phyloP scores from a whole-genome alignment of 2,329 filamentous ascomycete genomes.

The Raffaelea albimanens region DNA sequence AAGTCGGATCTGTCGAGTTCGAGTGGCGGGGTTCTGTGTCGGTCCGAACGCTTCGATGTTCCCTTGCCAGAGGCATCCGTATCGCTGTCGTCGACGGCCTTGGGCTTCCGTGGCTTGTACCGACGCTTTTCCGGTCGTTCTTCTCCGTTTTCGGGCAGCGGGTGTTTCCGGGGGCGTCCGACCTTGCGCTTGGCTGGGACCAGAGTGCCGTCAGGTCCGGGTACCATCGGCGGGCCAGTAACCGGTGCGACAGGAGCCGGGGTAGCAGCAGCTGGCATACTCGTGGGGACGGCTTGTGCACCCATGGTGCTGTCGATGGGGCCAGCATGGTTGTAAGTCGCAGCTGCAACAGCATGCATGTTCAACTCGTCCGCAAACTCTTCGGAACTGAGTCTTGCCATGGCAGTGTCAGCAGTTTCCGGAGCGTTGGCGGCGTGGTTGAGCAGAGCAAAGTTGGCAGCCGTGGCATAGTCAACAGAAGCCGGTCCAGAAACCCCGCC shows the following conservation, averaged over 20 bases:
- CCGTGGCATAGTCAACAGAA: too few species aligned
- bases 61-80: conserved; percentile 14
- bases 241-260: too few species aligned
- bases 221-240: too few species aligned
- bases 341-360: not conserved
- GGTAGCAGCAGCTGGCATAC: too few species aligned
- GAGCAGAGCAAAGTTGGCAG: too few species aligned
- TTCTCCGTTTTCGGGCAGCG: conserved; percentile 43
- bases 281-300: too few species aligned
- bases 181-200: conserved; percentile 51
- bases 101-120: conserved; percentile 16
- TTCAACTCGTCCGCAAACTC: too few species aligned
- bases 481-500: too few species aligned
- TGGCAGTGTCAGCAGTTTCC: too few species aligned
- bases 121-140: conserved; percentile 52
- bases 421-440: too few species aligned
- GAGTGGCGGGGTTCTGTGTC: conserved; percentile 52
- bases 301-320: too few species aligned
- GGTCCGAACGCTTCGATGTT: conserved; percentile 52
- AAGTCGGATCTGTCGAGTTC: conserved; percentile 46
- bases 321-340: not conserved
- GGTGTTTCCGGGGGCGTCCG: conserved; percentile 55
- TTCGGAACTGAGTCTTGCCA: too few species aligned
- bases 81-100: conserved; percentile 25
- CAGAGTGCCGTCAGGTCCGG: conserved; percentile 32